phyloP scores from a whole-genome alignment of 2,329 filamentous ascomycete genomes.

The Monosporascus ibericus region DNA sequence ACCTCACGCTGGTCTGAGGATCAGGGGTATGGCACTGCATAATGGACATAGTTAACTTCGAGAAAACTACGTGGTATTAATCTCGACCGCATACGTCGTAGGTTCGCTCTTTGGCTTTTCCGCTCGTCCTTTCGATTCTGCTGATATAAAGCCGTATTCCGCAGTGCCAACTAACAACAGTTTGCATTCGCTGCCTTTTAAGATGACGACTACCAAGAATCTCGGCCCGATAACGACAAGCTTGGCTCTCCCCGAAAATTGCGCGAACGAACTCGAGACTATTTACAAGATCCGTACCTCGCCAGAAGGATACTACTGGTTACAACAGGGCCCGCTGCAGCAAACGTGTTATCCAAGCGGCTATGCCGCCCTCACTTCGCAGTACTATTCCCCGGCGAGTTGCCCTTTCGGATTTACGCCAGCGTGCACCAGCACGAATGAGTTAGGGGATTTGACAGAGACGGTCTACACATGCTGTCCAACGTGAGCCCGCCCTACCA shows the following conservation, averaged over 20 bases:
- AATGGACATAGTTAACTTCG: no score
- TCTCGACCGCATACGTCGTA: no score
- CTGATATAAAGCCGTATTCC: no score
- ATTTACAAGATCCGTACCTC: neutral
- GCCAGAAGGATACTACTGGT: neutral
- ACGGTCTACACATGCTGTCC: constrained; percentile 14
- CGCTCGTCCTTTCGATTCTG: no score
- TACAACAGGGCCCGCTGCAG: constrained; percentile 6
- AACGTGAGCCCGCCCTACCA: constrained; percentile 8
- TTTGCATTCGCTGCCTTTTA: no score
- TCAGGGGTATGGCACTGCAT: no score
- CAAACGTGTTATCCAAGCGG: constrained; percentile 13
- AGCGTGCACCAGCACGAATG: constrained; percentile 6
- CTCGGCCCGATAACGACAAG: neutral
- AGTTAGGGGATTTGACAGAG: constrained; percentile 3
- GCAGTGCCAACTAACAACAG: no score
- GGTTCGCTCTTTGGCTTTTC: no score
- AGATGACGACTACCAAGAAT: neutral
- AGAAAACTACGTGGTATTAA: no score
- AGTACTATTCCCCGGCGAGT: constrained; percentile 13
- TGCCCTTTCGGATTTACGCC: constrained; percentile 15
- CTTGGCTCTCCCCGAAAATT: neutral
- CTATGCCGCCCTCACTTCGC: constrained; percentile 5
- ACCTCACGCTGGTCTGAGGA: no score
- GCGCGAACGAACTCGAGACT: neutral